Evolutionary conservation across 1,139 yeast genomes (phyloP), one percentile per base, ranked within the genome.

Genomic region (Sugiyamaella novakii): DNA sequence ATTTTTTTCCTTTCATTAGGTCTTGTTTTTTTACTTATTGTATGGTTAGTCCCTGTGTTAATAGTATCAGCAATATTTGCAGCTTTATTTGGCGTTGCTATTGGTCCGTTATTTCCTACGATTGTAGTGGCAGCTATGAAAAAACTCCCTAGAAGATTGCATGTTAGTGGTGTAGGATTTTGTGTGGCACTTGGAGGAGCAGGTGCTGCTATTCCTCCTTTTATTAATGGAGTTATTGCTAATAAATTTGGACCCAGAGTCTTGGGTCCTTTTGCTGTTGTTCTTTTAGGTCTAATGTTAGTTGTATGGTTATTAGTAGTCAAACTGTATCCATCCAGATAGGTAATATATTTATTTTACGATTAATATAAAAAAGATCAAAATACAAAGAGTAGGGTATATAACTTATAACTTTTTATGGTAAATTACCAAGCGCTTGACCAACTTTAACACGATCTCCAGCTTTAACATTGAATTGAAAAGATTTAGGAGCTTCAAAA

Each of bases 391-490:
- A n/a, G n/a, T 38, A 38, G 24, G 2, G 29, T 12, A 19, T 12
- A 3, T 18, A 19, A 19, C 5, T 19, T 7, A n/a, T 21, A n/a
- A 5, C 11, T 33, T 33, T 33, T 21, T 31, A 3, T 31, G 10
- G 8, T 15, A 8, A 22, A 27, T 25, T 71, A 19, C 98, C 98
- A 46, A 92, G 72, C 7, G 80, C 65, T 70, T 92, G 84, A 18
- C 99, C 99, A 77, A 92, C 83, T 65, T 83, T 81, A 38, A 94
- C 92, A 57, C 76, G 78, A 57, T 88, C 84, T 17, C 95, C 95
- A 12, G 78, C 76, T 49, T 78, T 72, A 47, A 91, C 77, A 39
- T 78, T 70, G 64, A 91, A 94, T 63, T 79, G 70, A 69, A 91
- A 94, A 49, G 75, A 76, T 42, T 67, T 64, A 30, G 98, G 98